Conservation (phyloP, 768 basidiomycete species). For the Tylopilus subfusipes region DNA sequence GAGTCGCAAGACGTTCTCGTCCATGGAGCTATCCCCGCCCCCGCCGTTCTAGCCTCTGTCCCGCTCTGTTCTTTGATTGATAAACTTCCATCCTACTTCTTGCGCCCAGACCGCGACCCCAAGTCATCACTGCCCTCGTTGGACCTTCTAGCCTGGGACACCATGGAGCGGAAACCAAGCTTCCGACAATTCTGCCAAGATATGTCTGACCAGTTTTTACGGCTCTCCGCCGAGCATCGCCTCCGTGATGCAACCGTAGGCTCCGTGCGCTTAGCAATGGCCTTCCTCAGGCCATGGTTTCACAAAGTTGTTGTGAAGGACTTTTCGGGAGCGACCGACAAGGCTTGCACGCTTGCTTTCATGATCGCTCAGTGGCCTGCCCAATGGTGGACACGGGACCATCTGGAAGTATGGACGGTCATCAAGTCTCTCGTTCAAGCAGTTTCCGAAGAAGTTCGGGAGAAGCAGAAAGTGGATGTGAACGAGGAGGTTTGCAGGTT, state of each 20-base stretch:
- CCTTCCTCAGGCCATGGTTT: constrained; percentile 70
- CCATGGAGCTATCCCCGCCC: constrained; percentile 61
- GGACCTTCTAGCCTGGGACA: constrained; percentile 50
- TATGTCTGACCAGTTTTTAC: constrained; percentile 61
- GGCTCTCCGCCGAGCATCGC: constrained; percentile 50
- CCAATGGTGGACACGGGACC: constrained; percentile 64
- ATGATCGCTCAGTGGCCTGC: constrained; percentile 64
- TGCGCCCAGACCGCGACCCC: constrained; percentile 33
- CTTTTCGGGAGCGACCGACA: constrained; percentile 36
- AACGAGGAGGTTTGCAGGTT: constrained; percentile 48
- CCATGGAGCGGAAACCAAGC: constrained; percentile 53
- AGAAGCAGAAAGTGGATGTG: constrained; percentile 40
- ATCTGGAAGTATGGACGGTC: constrained; percentile 57
- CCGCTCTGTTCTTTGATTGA: constrained; percentile 62
- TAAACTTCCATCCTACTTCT: constrained; percentile 71
- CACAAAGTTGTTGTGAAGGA: constrained; percentile 44
- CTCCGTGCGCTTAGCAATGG: constrained; percentile 63
- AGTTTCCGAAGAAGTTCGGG: constrained; percentile 63
- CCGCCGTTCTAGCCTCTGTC: constrained; percentile 65
- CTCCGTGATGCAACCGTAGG: constrained; percentile 64
- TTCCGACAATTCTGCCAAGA: constrained; percentile 71
- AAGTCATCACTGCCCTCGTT: constrained; percentile 32
- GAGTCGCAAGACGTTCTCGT: constrained; percentile 77
- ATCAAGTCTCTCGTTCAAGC: constrained; percentile 57
- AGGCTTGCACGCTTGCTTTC: constrained; percentile 43